Percentiles rank a stretch among this genome's conserved stretches.
phyloP scores from a whole-genome alignment of 164 flowering plant genomes.

The Vitis vinifera region ASM3070453v1 NC_081814.1:8863501-8864000 shows the following conservation, averaged over 20 bases:
- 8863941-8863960: no score
- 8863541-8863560: constrained; percentile 49
- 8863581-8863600: not conserved
- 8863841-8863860: constrained; percentile 9
- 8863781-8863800: constrained; percentile 11
- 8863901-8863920: no score
- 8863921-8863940: no score
- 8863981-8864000: no score
- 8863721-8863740: constrained; percentile 27
- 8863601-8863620: no score
- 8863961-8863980: no score
- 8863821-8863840: constrained; percentile 32
- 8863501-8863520: constrained; percentile 44
- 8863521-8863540: constrained; percentile 40
- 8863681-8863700: constrained; percentile 19
- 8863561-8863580: constrained; percentile 47
- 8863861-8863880: not conserved
- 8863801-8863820: constrained; percentile 29
- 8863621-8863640: no score
- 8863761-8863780: constrained; percentile 24
- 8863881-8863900: no score
- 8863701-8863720: constrained; percentile 16
- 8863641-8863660: not conserved
- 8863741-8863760: constrained; percentile 23
- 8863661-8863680: not conserved